phyloP scores from a whole-genome alignment of 805 yeast genomes.

The Lipomyces sp. region DNA sequence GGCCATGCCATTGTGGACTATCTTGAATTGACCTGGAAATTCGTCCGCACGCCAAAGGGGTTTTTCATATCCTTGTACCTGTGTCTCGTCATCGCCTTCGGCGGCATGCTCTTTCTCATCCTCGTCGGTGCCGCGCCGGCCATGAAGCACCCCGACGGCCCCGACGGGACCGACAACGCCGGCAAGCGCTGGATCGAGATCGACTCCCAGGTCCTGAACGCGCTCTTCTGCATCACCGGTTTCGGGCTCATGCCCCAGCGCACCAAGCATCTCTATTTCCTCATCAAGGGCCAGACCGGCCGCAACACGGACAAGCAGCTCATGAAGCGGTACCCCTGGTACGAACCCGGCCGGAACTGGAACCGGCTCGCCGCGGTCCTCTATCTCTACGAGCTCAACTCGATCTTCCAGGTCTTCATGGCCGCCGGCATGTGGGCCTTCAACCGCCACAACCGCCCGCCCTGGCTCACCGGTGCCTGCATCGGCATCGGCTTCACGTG shows the following conservation, averaged over 20 bases:
- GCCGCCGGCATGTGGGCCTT: conserved; percentile 30
- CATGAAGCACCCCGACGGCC: conserved; percentile 24
- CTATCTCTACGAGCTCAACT: conserved; percentile 21
- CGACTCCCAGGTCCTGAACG: conserved; percentile 29
- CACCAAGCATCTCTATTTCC: conserved; percentile 20
- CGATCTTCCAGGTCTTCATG: conserved; percentile 27
- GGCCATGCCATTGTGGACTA: conserved; percentile 2
- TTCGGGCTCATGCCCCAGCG: conserved; percentile 29
- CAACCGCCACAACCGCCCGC: conserved; percentile 28
- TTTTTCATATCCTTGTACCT: conserved; percentile 23
- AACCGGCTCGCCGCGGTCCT: conserved; percentile 21
- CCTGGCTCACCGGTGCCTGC: conserved; percentile 28
- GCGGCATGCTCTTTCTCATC: conserved; percentile 30
- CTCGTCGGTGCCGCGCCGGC: conserved; percentile 30
- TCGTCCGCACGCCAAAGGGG: conserved; percentile 19
- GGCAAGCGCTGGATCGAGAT: conserved; percentile 30
- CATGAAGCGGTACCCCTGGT: conserved; percentile 22
- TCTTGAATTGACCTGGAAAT: conserved; percentile 3
- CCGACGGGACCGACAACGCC: conserved; percentile 22
- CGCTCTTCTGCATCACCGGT: conserved; percentile 29
- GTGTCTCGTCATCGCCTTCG: conserved; percentile 27
- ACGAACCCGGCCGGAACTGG: conserved; percentile 15
- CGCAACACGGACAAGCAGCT: conserved; percentile 5
- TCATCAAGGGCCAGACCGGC: conserved; percentile 16
- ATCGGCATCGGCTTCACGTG: conserved; percentile 27